A percentile compares a stretch with the other conserved stretches of the same genome.
These are phyloP conservation scores for Nemania sp. DNA, from an alignment of 2,329 filamentous ascomycete species.

Conservation along the genomic window DNA sequence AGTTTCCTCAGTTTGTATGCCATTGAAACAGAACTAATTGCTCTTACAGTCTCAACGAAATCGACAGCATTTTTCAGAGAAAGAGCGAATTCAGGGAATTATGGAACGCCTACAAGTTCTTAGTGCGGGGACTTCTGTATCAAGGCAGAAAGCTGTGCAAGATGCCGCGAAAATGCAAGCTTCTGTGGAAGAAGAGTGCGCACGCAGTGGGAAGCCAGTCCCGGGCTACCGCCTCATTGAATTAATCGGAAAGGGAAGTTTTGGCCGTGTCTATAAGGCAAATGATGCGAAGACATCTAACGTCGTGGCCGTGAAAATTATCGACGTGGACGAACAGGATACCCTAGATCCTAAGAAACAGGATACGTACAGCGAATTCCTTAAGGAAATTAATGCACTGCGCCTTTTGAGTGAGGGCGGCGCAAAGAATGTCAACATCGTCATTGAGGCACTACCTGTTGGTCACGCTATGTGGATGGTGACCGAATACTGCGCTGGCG, in stretches of 20 bases:
- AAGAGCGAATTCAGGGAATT: slow-evolving; percentile 23
- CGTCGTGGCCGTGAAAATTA: slow-evolving; percentile 83
- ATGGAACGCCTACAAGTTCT: slow-evolving; percentile 49
- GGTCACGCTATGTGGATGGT: slow-evolving; percentile 89
- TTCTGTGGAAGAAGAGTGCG: slow-evolving; percentile 71
- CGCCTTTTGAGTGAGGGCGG: slow-evolving; percentile 79
- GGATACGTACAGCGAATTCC: slow-evolving; percentile 76
- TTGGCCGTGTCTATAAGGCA: slow-evolving; percentile 79
- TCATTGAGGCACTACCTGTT: slow-evolving; percentile 82
- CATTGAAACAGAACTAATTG: slow-evolving; percentile 17
- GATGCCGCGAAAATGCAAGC: slow-evolving; percentile 79
- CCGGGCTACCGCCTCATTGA: slow-evolving; percentile 77
- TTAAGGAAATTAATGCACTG: slow-evolving; percentile 76
- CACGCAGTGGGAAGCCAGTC: slow-evolving; percentile 68
- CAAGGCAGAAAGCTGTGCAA: slow-evolving; percentile 68
- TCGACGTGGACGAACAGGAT: slow-evolving; percentile 84
- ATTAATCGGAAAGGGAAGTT: slow-evolving; percentile 80
- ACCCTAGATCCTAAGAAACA: slow-evolving; percentile 72
- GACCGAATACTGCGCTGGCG: slow-evolving; percentile 86
- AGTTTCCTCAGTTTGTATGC: background rate
- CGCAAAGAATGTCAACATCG: slow-evolving; percentile 83
- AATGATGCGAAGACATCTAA: slow-evolving; percentile 59
- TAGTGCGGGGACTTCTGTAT: slow-evolving; percentile 42
- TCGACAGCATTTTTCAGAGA: slow-evolving; percentile 18
- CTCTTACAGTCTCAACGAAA: slow-evolving; percentile 11